Evolutionary conservation across 768 basidiomycete species (phyloP).

Genomic region (Mycena alexandri): DNA sequence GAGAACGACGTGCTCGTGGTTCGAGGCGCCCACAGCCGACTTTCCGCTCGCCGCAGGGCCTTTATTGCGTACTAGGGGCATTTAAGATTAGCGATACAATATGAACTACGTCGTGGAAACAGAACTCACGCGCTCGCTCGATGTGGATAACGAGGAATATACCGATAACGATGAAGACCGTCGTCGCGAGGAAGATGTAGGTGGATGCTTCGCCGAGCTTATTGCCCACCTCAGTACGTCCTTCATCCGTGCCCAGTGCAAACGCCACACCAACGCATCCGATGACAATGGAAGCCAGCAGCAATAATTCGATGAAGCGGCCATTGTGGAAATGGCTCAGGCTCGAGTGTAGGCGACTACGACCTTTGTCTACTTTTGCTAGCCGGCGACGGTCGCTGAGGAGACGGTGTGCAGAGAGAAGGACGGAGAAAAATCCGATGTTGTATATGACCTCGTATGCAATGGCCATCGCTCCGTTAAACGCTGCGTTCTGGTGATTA

Average conservation of each 20-base stretch:
- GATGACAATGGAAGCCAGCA: conserved; percentile 25
- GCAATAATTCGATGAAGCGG: conserved; percentile 31
- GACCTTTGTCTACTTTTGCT: conserved; percentile 12
- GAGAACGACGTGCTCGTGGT: conserved; percentile 25
- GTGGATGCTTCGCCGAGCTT: conserved; percentile 24
- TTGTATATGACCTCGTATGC: conserved; percentile 36
- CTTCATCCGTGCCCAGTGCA: conserved; percentile 17
- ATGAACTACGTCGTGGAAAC: no score
- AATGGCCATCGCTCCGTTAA: conserved; percentile 29
- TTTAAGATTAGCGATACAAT: no score
- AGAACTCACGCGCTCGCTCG: conserved; percentile 31
- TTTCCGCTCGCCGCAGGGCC: neutral
- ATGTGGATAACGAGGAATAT: conserved; percentile 17
- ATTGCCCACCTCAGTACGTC: conserved; percentile 18
- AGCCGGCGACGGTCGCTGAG: conserved; percentile 30
- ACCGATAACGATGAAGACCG: conserved; percentile 13
- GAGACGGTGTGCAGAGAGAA: conserved; percentile 34
- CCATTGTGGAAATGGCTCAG: conserved; percentile 27
- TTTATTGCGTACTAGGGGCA: no score
- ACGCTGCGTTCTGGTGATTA: conserved; percentile 32
- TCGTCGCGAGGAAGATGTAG: conserved; percentile 31
- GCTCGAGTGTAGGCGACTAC: neutral
- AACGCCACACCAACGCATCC: conserved; percentile 16
- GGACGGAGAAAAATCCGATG: conserved; percentile 36
- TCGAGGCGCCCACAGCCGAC: neutral